phyloP scores from a whole-genome alignment of 805 yeast species.

The Teunomyces gatunensis region DNA sequence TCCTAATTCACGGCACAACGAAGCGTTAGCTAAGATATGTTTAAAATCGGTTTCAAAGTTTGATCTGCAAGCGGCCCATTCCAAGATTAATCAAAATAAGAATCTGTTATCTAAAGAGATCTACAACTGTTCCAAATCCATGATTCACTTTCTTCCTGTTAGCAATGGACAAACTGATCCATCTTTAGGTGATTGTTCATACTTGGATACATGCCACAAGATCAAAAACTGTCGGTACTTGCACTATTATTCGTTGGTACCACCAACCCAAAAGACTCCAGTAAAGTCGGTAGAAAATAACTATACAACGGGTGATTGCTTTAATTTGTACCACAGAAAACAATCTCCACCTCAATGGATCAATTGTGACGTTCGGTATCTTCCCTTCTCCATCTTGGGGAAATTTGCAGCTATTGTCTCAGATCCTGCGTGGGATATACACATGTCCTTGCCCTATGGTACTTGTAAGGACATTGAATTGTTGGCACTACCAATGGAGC shows the following conservation, averaged over 20 bases:
- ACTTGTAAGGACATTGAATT: slow-evolving; percentile 77
- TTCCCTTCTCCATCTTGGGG: slow-evolving; percentile 72
- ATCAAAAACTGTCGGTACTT: slow-evolving; percentile 74
- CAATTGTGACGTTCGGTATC: slow-evolving; percentile 71
- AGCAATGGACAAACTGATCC: slow-evolving; percentile 58
- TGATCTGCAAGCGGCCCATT: not conserved
- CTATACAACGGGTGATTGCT: slow-evolving; percentile 50
- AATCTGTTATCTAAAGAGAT: slow-evolving; percentile 16
- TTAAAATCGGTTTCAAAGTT: slow-evolving; percentile 1
- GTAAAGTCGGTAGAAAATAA: slow-evolving; percentile 19
- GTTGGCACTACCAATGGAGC: slow-evolving; percentile 58
- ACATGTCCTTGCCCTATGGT: slow-evolving; percentile 79
- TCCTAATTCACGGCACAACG: slow-evolving; percentile 36
- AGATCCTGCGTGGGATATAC: slow-evolving; percentile 97
- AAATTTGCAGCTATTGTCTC: slow-evolving; percentile 81
- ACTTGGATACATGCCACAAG: slow-evolving; percentile 90
- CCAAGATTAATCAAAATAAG: slow-evolving; percentile 4
- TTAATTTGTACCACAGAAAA: slow-evolving; percentile 31
- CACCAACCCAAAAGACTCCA: slow-evolving; percentile 16
- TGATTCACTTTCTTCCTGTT: slow-evolving; percentile 30
- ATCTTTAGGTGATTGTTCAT: slow-evolving; percentile 85
- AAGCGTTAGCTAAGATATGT: slow-evolving; percentile 20
- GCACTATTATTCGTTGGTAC: slow-evolving; percentile 63
- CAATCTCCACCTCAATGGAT: slow-evolving; percentile 77
- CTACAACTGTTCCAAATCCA: slow-evolving; percentile 21